Base-by-base conservation (phyloP, 2,329 filamentous ascomycete genomes). In the Madurella fahalii region DNA sequence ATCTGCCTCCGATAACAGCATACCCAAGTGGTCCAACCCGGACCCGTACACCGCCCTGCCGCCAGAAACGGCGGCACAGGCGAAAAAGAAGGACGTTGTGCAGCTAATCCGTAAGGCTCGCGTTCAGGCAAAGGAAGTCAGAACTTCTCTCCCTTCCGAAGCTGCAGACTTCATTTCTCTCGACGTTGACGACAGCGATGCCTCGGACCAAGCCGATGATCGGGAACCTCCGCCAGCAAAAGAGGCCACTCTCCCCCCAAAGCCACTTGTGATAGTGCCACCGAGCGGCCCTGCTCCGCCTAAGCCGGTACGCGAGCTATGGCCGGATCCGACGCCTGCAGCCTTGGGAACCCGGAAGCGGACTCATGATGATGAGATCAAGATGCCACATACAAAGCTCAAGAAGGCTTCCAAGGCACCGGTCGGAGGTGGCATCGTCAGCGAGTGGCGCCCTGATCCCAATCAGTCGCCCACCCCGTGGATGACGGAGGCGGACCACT, bases 1-100 rank as follows among this genome's bases (percentile, higher is more conserved):
- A 15, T 68, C 68, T 9, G 67, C 72, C n/a, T 65, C 70, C 18
- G 74, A 72, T 58, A 67, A 76, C 52, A 72, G 75, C 13, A 71
- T 68, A 5, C 90, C 91, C 2, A 91, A 88, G 69, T 97, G 93
- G 93, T 96, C 91, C 4, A 97, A 97, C 63, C 92, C 93, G 3
- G 93, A 97, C 68, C 91, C 92, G 0, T 96, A 97, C 71, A 95
- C 90, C 5, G 88, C 84, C 2, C 76, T 96, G 9, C 93, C 93
- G 9, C 91, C 90, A 7, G 87, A 92, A 60, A 87, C 91, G 52
- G 77, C 76, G 5, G 78, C 53, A 13, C 60, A 82, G 40, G 80
- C 81, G 17, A 95, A 94, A 72, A 90, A 87, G 70, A 86, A 84
- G 62, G 91, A 96, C 61, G 86, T 96, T 40, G 89, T 97, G 37